A percentile compares a stretch with the other conserved stretches of the same genome.
phyloP scores from a whole-genome alignment of 176 grass and related monocot species.

The Zea mays region Zm-B73-REFERENCE-NAM-5.0 NC_050102.1:83172001-83172500 shows the following conservation, averaged over 20 bases:
- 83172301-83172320: conserved; percentile 63
- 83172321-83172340: conserved; percentile 76
- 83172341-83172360: conserved; percentile 91
- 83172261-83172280: conserved; percentile 94
- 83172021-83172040: neutral
- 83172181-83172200: conserved; percentile 92
- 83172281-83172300: conserved; percentile 79
- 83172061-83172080: neutral
- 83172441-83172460: conserved; percentile 8
- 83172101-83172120: too few species aligned
- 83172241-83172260: conserved; percentile 92
- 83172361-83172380: conserved; percentile 51
- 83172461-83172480: neutral
- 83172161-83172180: conserved; percentile 14
- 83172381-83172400: conserved; percentile 18
- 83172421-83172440: neutral
- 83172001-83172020: conserved; percentile 24
- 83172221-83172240: conserved; percentile 87
- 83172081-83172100: too few species aligned
- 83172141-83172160: neutral
- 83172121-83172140: neutral
- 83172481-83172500: neutral
- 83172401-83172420: conserved; percentile 10
- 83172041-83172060: neutral
- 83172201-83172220: conserved; percentile 71